Base-by-base conservation (phyloP, 768 basidiomycete species). In the Phanerodontia chrysosporium region DNA sequence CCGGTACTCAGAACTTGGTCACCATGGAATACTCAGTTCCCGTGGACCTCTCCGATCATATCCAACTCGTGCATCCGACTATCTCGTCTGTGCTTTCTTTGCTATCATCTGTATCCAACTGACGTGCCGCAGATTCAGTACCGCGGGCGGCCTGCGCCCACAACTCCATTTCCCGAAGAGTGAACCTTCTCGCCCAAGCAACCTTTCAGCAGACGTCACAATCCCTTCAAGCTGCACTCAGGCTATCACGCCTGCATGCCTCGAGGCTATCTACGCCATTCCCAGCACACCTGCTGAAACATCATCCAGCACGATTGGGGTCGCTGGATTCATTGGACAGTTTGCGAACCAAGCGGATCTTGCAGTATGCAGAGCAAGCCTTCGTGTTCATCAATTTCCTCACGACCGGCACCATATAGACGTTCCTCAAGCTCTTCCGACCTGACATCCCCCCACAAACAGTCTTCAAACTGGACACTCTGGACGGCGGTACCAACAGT, bases 1-100 rank as follows among this genome's bases (percentile, higher is more conserved):
- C 69, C 36, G 73, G 74, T 29, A 62, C 51, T 52, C 46, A 65
- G 28, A 61, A 64, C 30, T 62, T 76, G 29, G 71, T 75, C 45
- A 76, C 76, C 2, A 69, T 76, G n/a, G 58, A 63, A 18, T 76
- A 75, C 64, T 75, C 75, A 12, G 62, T 78, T 39, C 76, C 76
- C 4, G 46, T 63, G n/a, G 64, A 65, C 14, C 66, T 78, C 7
- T 57, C 65, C 42, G 58, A 59, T 1, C 68, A 72, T 49, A 62
- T 78, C 57, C 62, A 70, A 24, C 46, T 70, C 9, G 63, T 77
- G 14, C 70, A 72, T 52, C 73, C 73, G 5, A 73, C 67, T 1
- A 64, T 62, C 21, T 59, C 67, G 65, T 71, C 61, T 21, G 67
- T 51, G 22, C 32, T 21, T 16, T 45, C 32, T 35, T 14, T 18